A percentile compares a stretch with the other conserved stretches of the same genome.
phyloP scores from a whole-genome alignment of 169 alveolate species.

The Prorocentrum cordatum region DNA sequence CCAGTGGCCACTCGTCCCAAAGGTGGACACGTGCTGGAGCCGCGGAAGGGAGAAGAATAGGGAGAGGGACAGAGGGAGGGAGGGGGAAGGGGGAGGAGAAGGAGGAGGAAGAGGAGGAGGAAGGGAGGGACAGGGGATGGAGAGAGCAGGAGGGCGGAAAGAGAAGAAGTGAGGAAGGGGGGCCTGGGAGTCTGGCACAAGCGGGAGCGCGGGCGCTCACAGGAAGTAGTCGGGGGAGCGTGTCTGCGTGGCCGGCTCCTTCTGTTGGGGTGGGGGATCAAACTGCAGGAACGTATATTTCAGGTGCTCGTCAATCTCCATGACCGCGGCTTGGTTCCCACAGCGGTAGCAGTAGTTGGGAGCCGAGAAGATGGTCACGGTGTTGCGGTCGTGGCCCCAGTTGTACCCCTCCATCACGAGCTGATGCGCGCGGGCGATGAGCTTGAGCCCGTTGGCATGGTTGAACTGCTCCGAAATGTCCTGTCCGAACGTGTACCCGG shows the following conservation, averaged over 20 bases:
- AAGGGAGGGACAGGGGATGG: too few relatives aligned
- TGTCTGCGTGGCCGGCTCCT: neutral
- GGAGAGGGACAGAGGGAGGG: too few relatives aligned
- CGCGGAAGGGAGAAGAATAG: too few relatives aligned
- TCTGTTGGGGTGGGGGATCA: neutral
- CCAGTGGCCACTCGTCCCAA: too few relatives aligned
- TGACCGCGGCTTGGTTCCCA: conserved; percentile 92
- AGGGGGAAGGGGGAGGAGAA: too few relatives aligned
- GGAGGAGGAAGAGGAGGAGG: too few relatives aligned
- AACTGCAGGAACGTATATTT: conserved; percentile 63
- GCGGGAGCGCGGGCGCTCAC: too few relatives aligned
- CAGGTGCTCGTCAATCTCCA: conserved; percentile 90
- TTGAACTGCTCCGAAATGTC: conserved; percentile 89
- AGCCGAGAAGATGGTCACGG: conserved; percentile 97
- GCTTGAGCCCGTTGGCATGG: conserved; percentile 88
- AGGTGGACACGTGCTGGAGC: too few relatives aligned
- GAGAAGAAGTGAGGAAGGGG: too few relatives aligned
- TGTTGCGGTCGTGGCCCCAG: conserved; percentile 90
- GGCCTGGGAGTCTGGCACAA: too few relatives aligned
- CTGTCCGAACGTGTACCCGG: conserved; percentile 98
- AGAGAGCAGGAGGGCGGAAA: too few relatives aligned
- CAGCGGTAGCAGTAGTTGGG: conserved; percentile 99
- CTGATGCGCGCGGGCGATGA: conserved; percentile 99
- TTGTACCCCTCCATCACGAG: conserved; percentile 99
- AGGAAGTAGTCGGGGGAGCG: neutral